Evolutionary conservation across 2,329 filamentous ascomycete species (phyloP), one percentile per base, ranked within the genome.

Genomic region (Hypoxylon sp.): DNA sequence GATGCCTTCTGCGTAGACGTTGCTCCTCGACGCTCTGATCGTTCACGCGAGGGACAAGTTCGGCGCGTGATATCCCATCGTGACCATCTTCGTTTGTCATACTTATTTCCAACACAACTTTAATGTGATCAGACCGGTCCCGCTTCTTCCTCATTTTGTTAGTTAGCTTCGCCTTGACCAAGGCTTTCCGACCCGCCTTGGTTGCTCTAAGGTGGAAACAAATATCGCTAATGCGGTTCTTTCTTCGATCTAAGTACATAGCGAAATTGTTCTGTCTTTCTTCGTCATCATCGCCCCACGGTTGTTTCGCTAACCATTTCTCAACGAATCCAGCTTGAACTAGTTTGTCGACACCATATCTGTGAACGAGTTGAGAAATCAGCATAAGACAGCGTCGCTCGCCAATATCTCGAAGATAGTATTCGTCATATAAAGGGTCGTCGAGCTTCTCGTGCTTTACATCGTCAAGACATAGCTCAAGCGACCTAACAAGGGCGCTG

Each of bases 301-400:
- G 87, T 77, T 94, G 93, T 73, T 87, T 89, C 35, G 84, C 86
- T n/a, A 94, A 85, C 92, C 92, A 94, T 62, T 87, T 88, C 67
- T 91, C 89, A 42, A 94, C 85, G 69, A 94, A 88, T 5, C 85
- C 85, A 39, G 90, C 88, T 76, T 88, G 84, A 61, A 91, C 80
- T 17, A 94, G 80, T 59, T 85, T 85, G 26, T 84, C 83, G 1
- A 85, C 81, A 17, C 87, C 85, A 72, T 88, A 87, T 68, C 87
- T 86, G 66, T 84, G 85, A n/a, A 91, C 82, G 2, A 94, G 81
- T 67, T 89, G 84, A 35, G 81, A 79, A 52, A 89, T 75, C 50
- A 91, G 84, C 78, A 87, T 83, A 51, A 91, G 83, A 66, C 86
- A 88, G 24, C 88, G 83, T 72, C 87, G 85, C 77, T 91, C 89